phyloP scores from a whole-genome alignment of 495 filamentous ascomycete genomes.

The Stereocaulon alpinum region DNA sequence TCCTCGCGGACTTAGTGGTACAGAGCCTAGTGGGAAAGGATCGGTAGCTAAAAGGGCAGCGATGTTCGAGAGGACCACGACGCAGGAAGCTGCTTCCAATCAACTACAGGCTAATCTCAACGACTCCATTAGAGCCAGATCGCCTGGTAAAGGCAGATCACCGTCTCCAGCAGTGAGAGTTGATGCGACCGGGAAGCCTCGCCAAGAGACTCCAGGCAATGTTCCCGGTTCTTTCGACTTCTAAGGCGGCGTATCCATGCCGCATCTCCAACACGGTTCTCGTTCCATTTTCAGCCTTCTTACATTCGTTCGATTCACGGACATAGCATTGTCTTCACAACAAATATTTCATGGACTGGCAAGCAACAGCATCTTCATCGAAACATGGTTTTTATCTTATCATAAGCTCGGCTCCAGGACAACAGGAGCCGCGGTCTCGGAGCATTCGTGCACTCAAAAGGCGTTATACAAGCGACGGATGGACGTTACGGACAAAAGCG shows the following conservation, averaged over 20 bases:
- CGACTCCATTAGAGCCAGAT: slow-evolving; percentile 12
- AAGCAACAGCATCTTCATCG: too few species aligned
- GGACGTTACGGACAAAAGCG: background rate
- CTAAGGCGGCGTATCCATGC: background rate
- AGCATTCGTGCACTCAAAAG: background rate
- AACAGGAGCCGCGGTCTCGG: background rate
- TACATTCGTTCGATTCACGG: slow-evolving; percentile 1
- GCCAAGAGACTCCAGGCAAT: slow-evolving; percentile 1
- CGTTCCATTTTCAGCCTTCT: background rate
- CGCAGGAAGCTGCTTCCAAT: slow-evolving; percentile 17
- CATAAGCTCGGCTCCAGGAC: too few species aligned
- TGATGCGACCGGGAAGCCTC: background rate
- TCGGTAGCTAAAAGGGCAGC: slow-evolving; percentile 20
- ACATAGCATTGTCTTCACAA: background rate
- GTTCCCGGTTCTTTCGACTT: slow-evolving; percentile 16
- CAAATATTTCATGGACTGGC: too few species aligned
- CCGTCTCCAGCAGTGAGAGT: slow-evolving; percentile 7
- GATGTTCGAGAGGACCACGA: slow-evolving; percentile 15
- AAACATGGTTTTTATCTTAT: too few species aligned
- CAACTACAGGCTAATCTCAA: slow-evolving; percentile 16
- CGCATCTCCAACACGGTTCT: background rate
- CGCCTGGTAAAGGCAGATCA: slow-evolving; percentile 10
- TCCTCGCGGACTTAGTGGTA: slow-evolving; percentile 14
- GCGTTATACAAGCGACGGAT: background rate
- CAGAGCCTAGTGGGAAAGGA: slow-evolving; percentile 12